Evolutionary conservation across 805 yeast genomes (phyloP), one percentile per base, ranked within the genome.

Genomic region (Kazachstania kunashirensis): DNA sequence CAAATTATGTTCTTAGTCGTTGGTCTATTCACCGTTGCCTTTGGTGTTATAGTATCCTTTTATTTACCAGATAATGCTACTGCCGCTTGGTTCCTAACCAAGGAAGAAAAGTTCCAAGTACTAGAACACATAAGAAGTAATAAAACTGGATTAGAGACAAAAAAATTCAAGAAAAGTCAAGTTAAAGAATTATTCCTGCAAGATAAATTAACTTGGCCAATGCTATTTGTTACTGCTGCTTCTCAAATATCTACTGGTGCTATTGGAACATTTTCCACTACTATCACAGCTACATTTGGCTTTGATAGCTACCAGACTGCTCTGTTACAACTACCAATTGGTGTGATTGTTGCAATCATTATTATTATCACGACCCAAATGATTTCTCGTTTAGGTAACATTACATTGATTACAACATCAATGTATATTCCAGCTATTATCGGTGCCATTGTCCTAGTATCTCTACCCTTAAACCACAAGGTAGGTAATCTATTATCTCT

Each of bases 1-100:
- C 78, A 73, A 53, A 72, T 75, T 32, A 67, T 75, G 57, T 76
- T 73, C 51, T 48, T 75, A 13, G 66, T 72, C 4, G 69, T 75
- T 49, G 83, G 83, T 7, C 33, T 71, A 2, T 48, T 73, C 12
- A 76, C 81, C 3, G 54, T 72, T 3, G 31, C 57, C 2, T 73
- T 72, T 52, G 81, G 81, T 5, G 28, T 68, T 1, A 25, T 61
- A 1, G 65, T 71, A 8, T 57, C 61, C 30, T 47, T 70, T 18
- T 49, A 61, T 20, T 55, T 75, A 29, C 83, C 83, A 2, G 70
- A 73, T 46, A 73, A 68, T 44, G 77, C 50, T 28, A 55, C 61
- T 3, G 53, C 49, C 32, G 62, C 62, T 6, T 57, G 61, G 61
- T 70, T 70, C 43, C 49, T 69, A 35, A 52, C 44, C 27, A 61